Evolutionary conservation across 768 basidiomycete species (phyloP), one percentile per base, ranked within the genome.

Genomic region (Brasilioporus rufonigricans): DNA sequence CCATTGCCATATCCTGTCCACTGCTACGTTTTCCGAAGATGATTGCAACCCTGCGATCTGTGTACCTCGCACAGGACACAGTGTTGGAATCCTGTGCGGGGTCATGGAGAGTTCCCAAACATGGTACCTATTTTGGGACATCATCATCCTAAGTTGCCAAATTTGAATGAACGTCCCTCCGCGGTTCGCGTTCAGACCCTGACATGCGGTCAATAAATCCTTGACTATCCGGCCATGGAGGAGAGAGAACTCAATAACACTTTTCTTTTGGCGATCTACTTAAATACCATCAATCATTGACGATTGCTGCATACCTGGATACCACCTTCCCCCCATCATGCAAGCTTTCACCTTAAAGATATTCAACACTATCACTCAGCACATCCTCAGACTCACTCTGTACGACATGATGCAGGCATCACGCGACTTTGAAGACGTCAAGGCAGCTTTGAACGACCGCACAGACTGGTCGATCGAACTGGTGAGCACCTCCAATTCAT

Each of bases 381-480:
- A 44, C n/a, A 32, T 61, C 13, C 59, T 58, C 13, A 5, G 16
- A 26, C 21, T 60, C 3, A 63, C 63, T 5, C 36, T 63, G 1
- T 65, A 68, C 1, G 32, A 65, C 11, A 57, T 46, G 53, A 52
- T 66, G 35, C 36, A 1, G 12, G 50, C 59, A 2, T 66, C 64
- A 9, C 21, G 4, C 4, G 64, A 65, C 51, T 66, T 66, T 43
- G 43, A 61, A 36, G 65, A 66, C 4, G 56, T 66, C 55, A 65
- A 40, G 21, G 14, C 7, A 24, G 47, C 32, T 41, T 40, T 66
- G 39, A 54, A 57, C n/a, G 58, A 61, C 10, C 47, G 63, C 5
- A 59, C 35, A 5, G 41, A 52, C n/a, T 61, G 66, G 61, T 60
- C 63, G 4, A 63, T 68, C 1, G 65, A 68, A 6, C 38, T 65